Evolutionary conservation across 371 early-diverging fungal species (phyloP).

Genomic region (Phascolomyces articulosus): DNA sequence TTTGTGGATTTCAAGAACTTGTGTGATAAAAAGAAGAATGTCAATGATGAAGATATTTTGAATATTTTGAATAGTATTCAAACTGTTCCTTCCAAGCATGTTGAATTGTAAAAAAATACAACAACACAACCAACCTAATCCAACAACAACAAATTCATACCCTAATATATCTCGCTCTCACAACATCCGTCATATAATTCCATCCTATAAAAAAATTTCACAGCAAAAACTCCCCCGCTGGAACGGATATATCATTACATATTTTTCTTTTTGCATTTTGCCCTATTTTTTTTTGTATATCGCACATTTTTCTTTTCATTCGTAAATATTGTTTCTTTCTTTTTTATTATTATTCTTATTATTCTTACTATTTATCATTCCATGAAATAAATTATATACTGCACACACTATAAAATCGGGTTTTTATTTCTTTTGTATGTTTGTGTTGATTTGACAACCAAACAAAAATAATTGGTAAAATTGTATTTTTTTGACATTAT

Average conservation of each 20-base stretch:
- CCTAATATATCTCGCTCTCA: too few relatives aligned
- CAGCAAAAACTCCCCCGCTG: neutral
- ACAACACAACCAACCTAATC: neutral
- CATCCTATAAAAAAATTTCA: neutral
- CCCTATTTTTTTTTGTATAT: neutral
- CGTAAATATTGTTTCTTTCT: slow-evolving; percentile 5
- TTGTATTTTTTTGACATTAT: too few relatives aligned
- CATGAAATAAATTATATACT: too few relatives aligned
- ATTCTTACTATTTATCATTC: too few relatives aligned
- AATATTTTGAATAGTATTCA: slow-evolving; percentile 75
- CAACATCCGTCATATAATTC: neutral
- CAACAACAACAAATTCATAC: neutral
- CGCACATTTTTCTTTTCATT: neutral
- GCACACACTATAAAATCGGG: too few relatives aligned
- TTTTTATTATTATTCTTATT: too few relatives aligned
- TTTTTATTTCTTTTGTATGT: too few relatives aligned
- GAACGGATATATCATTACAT: neutral
- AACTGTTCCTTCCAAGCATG: slow-evolving; percentile 15
- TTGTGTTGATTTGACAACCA: too few relatives aligned
- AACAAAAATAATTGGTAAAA: too few relatives aligned
- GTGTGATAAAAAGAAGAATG: slow-evolving; percentile 90
- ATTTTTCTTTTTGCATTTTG: neutral
- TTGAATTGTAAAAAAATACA: slow-evolving; percentile 13
- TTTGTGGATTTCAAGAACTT: slow-evolving; percentile 89
- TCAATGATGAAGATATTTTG: slow-evolving; percentile 88